Conservation (phyloP, 805 yeast genomes). For the Candida montana region DNA sequence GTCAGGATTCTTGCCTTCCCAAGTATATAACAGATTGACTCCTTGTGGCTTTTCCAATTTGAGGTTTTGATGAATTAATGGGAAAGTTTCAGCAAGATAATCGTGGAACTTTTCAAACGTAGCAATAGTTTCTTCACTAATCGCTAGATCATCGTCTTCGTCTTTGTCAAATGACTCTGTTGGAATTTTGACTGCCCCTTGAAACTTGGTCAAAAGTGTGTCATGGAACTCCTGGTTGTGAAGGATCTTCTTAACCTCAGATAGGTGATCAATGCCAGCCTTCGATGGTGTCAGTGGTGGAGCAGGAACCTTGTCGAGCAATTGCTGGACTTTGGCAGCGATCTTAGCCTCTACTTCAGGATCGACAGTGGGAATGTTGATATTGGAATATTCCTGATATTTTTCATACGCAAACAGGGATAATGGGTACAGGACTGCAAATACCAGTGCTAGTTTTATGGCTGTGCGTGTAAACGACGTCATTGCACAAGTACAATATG, state of each 20-base stretch:
- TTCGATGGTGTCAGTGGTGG: conserved; percentile 3
- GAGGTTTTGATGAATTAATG: conserved; percentile 42
- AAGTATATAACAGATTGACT: conserved; percentile 59
- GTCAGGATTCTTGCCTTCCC: conserved; percentile 47
- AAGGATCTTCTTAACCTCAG: background rate
- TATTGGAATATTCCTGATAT: background rate
- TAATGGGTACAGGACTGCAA: background rate
- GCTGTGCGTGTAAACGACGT: background rate
- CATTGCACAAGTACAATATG: too few relatives aligned
- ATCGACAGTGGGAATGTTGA: background rate
- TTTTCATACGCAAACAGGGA: background rate
- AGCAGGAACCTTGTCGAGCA: background rate
- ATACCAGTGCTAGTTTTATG: background rate
- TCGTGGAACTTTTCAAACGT: conserved; percentile 36
- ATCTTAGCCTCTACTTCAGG: conserved; percentile 2
- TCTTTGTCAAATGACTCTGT: conserved; percentile 8
- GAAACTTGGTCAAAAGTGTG: conserved; percentile 2
- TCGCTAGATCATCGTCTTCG: background rate
- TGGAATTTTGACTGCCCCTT: conserved; percentile 7
- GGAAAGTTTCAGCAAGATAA: conserved; percentile 52
- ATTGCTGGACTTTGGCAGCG: conserved; percentile 1
- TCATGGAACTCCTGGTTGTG: conserved; percentile 5
- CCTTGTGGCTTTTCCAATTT: conserved; percentile 53
- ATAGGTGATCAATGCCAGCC: background rate
- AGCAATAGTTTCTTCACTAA: conserved; percentile 4